These are phyloP conservation scores for Berberis vulgaris DNA, from an alignment of 164 flowering plant species.

Conservation along the genomic window DNA sequence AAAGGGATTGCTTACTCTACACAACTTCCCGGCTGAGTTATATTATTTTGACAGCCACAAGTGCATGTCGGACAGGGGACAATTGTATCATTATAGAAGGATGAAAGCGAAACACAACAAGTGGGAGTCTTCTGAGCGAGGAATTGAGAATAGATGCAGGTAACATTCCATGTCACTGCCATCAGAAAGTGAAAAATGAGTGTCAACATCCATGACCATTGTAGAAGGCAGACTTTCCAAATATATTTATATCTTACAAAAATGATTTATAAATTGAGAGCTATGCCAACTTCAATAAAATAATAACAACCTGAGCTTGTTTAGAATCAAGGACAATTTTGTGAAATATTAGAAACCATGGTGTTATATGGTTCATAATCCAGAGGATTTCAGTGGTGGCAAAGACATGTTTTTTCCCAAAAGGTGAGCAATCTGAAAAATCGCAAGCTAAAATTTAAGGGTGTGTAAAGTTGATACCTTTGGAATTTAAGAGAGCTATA, in stretches of 20 bases:
- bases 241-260: neutral
- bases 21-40: conserved; percentile 38
- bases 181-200: neutral
- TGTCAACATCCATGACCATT: neutral
- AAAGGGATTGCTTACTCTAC: conserved; percentile 34
- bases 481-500: no score
- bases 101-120: conserved; percentile 73
- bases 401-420: no score
- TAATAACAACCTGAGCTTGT: no score
- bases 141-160: conserved; percentile 73
- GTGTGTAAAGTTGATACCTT: no score
- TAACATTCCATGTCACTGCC: conserved; percentile 86
- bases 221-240: neutral
- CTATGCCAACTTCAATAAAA: no score
- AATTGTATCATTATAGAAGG: conserved; percentile 57
- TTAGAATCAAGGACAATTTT: no score
- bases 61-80: conserved; percentile 63
- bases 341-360: no score
- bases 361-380: no score
- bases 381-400: no score
- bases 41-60: conserved; percentile 57
- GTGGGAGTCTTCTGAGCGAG: conserved; percentile 57
- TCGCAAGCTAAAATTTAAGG: no score
- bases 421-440: no score
- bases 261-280: no score